Base-by-base conservation (phyloP, 2,329 filamentous ascomycete genomes). In the Helicocarpus griseus region DNA sequence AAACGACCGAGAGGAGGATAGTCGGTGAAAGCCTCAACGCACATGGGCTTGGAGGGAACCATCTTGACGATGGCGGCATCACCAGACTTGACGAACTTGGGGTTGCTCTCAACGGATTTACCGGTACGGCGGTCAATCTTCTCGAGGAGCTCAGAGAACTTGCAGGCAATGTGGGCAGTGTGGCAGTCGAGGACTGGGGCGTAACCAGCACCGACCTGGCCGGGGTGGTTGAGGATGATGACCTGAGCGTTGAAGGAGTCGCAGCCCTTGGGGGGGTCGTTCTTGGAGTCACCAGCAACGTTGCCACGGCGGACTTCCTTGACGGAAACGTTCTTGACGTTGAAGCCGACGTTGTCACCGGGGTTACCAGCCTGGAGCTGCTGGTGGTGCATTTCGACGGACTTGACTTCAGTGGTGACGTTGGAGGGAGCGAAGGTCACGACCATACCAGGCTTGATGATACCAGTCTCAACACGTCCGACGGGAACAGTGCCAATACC, bases 321-420 rank as follows among this genome's bases (percentile, higher is more conserved):
- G 80, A 98, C 93, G 77, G 93, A 97, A 71, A 98, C 93, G 93
- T 98, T 98, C 90, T 98, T 98, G 80, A 98, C 91, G 88, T 98
- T 98, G 90, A 98, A 98, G 69, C 93, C 93, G 76, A 98, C 93
- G 83, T 98, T 98, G 88, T 98, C 93, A 85, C 93, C 93, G 72
- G 93, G 93, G 63, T 87, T 72, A 87, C 93, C 93, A 83, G 95
- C 86, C 62, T 74, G 58, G 66, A 98, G 90, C 86, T 96, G 90
- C 83, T 96, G 89, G 89, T 97, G 91, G 85, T 96, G 91, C 93
- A 98, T 98, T 83, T 98, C 93, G 70, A 98, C 93, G 77, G 91
- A 97, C 89, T 98, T 98, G 85, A 97, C 93, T 88, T 98, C 93
- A 83, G 93, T 97, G 85, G 93, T 97, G 75, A 98, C 90, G 85